Evolutionary conservation across 352 stramenopile genomes (phyloP).

Genomic region (Phytophthora cryptogea): DNA sequence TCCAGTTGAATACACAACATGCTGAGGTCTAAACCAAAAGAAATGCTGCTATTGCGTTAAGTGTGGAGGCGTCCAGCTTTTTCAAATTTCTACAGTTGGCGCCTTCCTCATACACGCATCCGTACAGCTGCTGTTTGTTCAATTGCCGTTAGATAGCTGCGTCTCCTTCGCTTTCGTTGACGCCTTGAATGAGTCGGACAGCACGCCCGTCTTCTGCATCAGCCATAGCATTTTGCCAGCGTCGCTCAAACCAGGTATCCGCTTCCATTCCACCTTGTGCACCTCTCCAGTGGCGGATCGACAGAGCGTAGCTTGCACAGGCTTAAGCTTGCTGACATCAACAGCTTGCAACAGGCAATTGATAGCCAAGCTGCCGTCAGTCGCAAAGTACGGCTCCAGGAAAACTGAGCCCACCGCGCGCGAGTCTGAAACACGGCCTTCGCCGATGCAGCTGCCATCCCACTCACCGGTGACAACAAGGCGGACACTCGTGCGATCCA

Average conservation of each 20-base stretch:
- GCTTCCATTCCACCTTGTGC: conserved; percentile 74
- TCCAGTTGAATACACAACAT: conserved; percentile 17
- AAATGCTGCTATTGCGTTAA: conserved; percentile 29
- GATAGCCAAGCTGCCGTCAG: conserved; percentile 58
- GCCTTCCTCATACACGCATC: background rate
- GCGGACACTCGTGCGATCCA: conserved; percentile 75
- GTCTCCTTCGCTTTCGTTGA: conserved; percentile 15
- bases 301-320: conserved; percentile 42
- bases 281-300: conserved; percentile 48
- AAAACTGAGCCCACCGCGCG: conserved; percentile 69
- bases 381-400: conserved; percentile 73
- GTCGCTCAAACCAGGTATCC: conserved; percentile 81
- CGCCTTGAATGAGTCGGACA: conserved; percentile 30
- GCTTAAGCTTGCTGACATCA: conserved; percentile 43
- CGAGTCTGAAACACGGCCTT: conserved; percentile 81
- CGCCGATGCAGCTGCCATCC: conserved; percentile 84
- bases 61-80: conserved; percentile 6
- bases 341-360: conserved; percentile 79
- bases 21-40: conserved; percentile 25
- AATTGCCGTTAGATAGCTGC: conserved; percentile 37
- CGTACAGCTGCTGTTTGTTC: background rate
- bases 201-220: conserved; percentile 63
- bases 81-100: conserved; percentile 10
- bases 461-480: conserved; percentile 79
- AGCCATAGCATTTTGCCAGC: conserved; percentile 74